Percentiles rank a stretch among this genome's conserved stretches.
phyloP scores from a whole-genome alignment of 2,329 filamentous ascomycete species.

The Aureobasidium namibiae region DNA sequence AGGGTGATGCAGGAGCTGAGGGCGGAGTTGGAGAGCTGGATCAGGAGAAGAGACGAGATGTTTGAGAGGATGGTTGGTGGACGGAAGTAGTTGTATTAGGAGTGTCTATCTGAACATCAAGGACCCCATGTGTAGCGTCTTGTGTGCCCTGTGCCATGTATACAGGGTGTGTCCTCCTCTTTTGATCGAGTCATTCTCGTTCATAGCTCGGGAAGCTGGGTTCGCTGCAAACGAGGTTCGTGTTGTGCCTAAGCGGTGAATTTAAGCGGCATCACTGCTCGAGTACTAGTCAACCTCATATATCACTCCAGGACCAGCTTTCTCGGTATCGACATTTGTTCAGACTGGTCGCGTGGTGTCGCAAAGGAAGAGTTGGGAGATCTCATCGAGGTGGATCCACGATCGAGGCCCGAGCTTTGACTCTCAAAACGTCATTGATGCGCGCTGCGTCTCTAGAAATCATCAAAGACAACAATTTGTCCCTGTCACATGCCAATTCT shows the following conservation, averaged over 20 bases:
- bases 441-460: background rate
- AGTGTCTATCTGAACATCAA: background rate
- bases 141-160: background rate
- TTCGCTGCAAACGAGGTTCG: background rate
- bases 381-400: background rate
- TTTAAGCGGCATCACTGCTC: background rate
- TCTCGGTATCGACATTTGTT: background rate
- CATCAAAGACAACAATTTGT: background rate
- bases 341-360: background rate
- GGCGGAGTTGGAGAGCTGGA: conserved; percentile 53
- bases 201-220: background rate
- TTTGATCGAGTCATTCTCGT: background rate
- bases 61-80: conserved; percentile 60
- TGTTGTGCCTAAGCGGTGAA: background rate
- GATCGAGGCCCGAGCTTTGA: background rate
- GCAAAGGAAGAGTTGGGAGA: background rate
- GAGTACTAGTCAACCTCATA: too few relatives aligned
- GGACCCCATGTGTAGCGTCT: background rate
- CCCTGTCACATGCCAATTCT: background rate
- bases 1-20: conserved; percentile 61
- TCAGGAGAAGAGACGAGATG: conserved; percentile 57
- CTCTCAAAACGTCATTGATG: conserved; percentile 1
- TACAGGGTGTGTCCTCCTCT: background rate
- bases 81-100: background rate
- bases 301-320: background rate